A percentile compares a stretch with the other conserved stretches of the same genome.
phyloP scores from a whole-genome alignment of 148 eudicot species.

The Vaccinium macrocarpon region DNA sequence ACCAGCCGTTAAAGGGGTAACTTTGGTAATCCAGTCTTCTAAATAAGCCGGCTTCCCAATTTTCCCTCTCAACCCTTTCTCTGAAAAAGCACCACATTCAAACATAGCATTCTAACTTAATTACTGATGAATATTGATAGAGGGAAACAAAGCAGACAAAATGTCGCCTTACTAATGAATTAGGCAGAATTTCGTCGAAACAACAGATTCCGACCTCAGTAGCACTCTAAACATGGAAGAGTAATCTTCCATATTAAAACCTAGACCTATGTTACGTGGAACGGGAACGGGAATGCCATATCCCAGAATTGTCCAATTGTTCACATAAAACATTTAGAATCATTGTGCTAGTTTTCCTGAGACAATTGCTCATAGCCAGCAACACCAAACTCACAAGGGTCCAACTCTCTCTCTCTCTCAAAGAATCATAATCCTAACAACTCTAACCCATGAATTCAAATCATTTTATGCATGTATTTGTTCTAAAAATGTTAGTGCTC shows the following conservation, averaged over 20 bases:
- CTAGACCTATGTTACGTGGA: background rate
- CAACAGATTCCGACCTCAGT: background rate
- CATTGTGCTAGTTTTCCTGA: no score
- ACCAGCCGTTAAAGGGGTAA: slow-evolving; percentile 34
- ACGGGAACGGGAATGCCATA: background rate
- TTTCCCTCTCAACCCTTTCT: slow-evolving; percentile 25
- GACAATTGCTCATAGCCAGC: no score
- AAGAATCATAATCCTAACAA: no score
- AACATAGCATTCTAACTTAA: background rate
- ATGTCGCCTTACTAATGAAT: background rate
- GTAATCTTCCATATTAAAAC: background rate
- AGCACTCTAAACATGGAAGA: background rate
- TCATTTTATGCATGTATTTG: background rate
- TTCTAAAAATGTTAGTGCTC: background rate
- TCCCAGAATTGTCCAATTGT: no score
- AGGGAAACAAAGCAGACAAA: background rate
- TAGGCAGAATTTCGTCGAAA: background rate
- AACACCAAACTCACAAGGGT: no score
- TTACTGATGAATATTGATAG: background rate
- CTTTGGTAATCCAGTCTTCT: slow-evolving; percentile 53
- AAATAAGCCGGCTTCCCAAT: slow-evolving; percentile 40
- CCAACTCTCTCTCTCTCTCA: no score
- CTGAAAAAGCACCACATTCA: slow-evolving; percentile 4
- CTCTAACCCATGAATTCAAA: background rate
- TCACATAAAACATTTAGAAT: no score